Evolutionary conservation across 2,329 filamentous ascomycete species (phyloP), one percentile per base, ranked within the genome.

Genomic region (Tolypocladium endophyticum): DNA sequence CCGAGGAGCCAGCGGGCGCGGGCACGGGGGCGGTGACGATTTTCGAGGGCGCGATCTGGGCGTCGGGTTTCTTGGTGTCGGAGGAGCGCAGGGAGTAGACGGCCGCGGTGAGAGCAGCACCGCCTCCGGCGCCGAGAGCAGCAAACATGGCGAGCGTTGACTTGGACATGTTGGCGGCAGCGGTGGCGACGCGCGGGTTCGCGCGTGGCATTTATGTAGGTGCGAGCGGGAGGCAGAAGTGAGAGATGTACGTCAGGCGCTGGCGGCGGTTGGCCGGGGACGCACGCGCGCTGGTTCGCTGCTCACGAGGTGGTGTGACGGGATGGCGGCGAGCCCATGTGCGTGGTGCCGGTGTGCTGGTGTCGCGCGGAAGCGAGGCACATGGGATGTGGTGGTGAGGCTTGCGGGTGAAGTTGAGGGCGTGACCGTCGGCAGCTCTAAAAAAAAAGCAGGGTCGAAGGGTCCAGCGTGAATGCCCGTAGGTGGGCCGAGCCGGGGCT

Each of bases 81-180:
- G 60, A 52, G 60, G 78, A 76, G 66, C 83, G 79, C 61, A 85
- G 74, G 1, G 84, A 82, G 70, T 82, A 87, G 75, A 89, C 82
- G 62, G 87, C 79, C 36, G 89, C 81, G 60, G 89, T 92, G 61
- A 89, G 75, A 61, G 87, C 88, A 60, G 89, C 89, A 62, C 89
- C 89, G 58, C 88, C 86, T 72, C 87, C 87, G 66, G 89, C 89
- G 72, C 89, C 86, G 69, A 89, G 82, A 63, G 86, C 87, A 67
- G 89, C 89, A 68, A 92, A 87, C 62, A 90, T 80, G 65, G 87
- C 88, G 66, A 93, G 65, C 39, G 88, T 91, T 30, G 86, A 80
- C 74, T 92, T 93, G 61, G 89, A 92, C 89, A 93, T 93, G 65
- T 61, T 79, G 74, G 60, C 39, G 55, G 62, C 53, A 38, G 57